Evolutionary conservation across 2,329 filamentous ascomycete species (phyloP), one percentile per base, ranked within the genome.

Genomic region (Calonectria montana): DNA sequence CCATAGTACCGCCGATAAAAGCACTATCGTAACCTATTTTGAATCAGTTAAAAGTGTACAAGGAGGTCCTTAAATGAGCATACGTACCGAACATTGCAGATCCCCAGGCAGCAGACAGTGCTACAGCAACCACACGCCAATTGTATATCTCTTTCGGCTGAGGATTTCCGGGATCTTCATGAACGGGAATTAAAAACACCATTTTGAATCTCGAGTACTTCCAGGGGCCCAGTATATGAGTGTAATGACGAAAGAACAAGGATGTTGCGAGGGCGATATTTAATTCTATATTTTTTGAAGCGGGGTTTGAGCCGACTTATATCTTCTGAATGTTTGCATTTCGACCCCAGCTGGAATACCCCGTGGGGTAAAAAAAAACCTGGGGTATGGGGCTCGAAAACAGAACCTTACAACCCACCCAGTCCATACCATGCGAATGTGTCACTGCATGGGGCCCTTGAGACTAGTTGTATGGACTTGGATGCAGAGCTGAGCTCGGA

Each of bases 1-100:
- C 67, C 63, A 73, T 66, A 15, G 70, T 73, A 13, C 70, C 67
- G 16, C 70, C 67, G 53, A 72, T 72, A n/a, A 72, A 72, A 18
- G 70, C 70, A 16, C 67, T 70, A n/a, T 70, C 70, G 23, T 73
- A 73, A 4, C 70, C 70, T 71, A 8, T 23, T 47, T 13, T n/a
- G 10, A 10, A 9, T 6, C 6, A 3, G 37, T 67, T 13, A 59
- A 23, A 47, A 47, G 16, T 21, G 23, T 10, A 18, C 6, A 23
- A 21, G 5, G 12, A 7, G 25, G 6, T 8, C 3, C 37, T 18
- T 8, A 10, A 6, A 39, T 25, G 21, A 18, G 35, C 16, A 29
- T n/a, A 23, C 64, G n/a, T 64, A 71, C 69, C 69, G 27, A 71
- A 71, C 69, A 71, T 71, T 15, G 69, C 64, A 39, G 69, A 71